Conservation (phyloP, 2,329 filamentous ascomycete species). For the Cercospora zeae-maydis region DNA sequence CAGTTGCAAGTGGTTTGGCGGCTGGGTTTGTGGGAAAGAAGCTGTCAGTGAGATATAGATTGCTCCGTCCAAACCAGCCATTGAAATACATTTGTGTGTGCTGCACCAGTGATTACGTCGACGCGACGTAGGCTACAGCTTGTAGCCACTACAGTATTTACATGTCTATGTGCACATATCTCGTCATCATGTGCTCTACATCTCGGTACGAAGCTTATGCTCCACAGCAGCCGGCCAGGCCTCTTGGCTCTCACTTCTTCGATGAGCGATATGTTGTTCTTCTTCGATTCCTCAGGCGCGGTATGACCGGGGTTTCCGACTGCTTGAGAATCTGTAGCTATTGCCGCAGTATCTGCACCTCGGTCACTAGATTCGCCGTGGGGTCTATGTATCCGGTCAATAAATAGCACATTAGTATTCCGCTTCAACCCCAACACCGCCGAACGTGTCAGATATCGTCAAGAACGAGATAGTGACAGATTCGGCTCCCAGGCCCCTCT, state of each 20-base stretch:
- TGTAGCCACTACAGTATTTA: too few relatives aligned
- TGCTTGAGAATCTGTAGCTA: not conserved
- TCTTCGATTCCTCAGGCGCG: too few relatives aligned
- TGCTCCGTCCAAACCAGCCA: not conserved
- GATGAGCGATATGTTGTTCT: too few relatives aligned
- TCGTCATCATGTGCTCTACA: conserved; percentile 1
- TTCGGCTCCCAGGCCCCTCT: not conserved
- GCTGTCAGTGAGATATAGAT: not conserved
- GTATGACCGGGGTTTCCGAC: too few relatives aligned
- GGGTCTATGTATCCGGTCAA: not conserved
- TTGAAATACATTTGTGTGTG: not conserved
- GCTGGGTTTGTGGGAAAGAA: not conserved
- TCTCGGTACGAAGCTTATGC: not conserved
- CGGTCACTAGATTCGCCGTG: too few relatives aligned
- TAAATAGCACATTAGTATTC: too few relatives aligned
- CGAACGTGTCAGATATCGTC: too few relatives aligned
- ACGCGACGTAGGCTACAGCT: not conserved
- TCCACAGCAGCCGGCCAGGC: not conserved
- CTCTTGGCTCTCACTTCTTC: not conserved
- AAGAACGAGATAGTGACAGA: not conserved
- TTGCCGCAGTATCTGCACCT: too few relatives aligned
- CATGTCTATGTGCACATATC: not conserved
- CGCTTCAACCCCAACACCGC: too few relatives aligned
- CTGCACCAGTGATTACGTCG: conserved; percentile 2
- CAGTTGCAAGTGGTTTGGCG: not conserved